These are phyloP conservation scores for Lachancea thermotolerans DNA, from an alignment of 805 yeast species.

Conservation along the genomic window DNA sequence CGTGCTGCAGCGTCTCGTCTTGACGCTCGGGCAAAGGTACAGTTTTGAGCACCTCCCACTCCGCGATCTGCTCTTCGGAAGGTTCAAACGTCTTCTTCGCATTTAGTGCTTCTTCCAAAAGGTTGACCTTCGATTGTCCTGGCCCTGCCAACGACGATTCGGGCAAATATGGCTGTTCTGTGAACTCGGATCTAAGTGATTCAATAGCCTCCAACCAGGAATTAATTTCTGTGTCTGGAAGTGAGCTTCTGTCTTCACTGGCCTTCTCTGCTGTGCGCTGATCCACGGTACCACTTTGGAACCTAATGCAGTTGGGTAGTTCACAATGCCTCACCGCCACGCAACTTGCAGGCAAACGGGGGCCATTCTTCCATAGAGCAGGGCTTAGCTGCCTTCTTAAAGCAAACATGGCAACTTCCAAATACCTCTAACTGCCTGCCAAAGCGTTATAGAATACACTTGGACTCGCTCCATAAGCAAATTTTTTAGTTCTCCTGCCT, in stretches of 20 bases:
- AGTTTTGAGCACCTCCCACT: slow-evolving; percentile 43
- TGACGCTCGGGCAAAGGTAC: slow-evolving; percentile 52
- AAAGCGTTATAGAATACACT: too few species aligned
- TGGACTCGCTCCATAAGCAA: neutral
- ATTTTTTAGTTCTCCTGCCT: neutral
- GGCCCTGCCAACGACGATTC: slow-evolving; percentile 37
- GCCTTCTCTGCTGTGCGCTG: slow-evolving; percentile 5
- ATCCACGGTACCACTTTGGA: slow-evolving; percentile 1
- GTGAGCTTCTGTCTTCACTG: neutral
- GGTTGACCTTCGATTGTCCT: slow-evolving; percentile 32
- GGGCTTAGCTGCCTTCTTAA: neutral
- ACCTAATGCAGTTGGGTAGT: neutral
- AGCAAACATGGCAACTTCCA: slow-evolving; percentile 1
- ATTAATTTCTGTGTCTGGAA: slow-evolving; percentile 34
- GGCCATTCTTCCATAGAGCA: neutral
- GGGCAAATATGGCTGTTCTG: slow-evolving; percentile 34
- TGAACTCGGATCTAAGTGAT: slow-evolving; percentile 34
- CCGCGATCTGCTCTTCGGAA: slow-evolving; percentile 54
- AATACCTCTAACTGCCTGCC: too few species aligned
- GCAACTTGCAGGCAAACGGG: neutral
- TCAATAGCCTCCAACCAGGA: slow-evolving; percentile 38
- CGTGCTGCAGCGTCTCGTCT: slow-evolving; percentile 69
- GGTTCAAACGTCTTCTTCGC: slow-evolving; percentile 42
- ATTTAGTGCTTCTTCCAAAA: slow-evolving; percentile 24
- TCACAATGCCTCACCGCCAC: neutral